Conservation (phyloP, 2,329 filamentous ascomycete species). For the Geosmithia flava region DNA sequence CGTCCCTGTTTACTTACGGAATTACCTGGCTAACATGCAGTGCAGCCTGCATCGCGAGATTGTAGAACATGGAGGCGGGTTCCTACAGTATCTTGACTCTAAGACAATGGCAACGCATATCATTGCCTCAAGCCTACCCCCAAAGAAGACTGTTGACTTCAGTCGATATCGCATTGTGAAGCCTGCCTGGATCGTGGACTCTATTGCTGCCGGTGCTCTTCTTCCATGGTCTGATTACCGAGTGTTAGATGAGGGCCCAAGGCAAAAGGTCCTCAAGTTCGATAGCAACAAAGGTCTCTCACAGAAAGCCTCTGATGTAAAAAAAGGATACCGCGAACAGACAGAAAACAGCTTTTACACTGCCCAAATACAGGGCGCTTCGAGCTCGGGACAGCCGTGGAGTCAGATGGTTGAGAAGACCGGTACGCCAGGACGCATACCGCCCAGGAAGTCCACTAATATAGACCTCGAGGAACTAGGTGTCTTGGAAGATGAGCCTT, state of each 20-base stretch:
- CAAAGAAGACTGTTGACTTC: slow-evolving; percentile 88
- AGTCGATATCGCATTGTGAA: slow-evolving; percentile 82
- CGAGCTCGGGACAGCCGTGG: slow-evolving; percentile 12
- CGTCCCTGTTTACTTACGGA: neutral
- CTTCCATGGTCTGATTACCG: slow-evolving; percentile 80
- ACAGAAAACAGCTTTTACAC: slow-evolving; percentile 75
- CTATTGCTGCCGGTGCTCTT: slow-evolving; percentile 66
- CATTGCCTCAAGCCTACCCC: slow-evolving; percentile 78
- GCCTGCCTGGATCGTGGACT: slow-evolving; percentile 89
- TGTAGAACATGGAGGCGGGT: slow-evolving; percentile 86
- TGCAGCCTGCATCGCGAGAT: slow-evolving; percentile 64
- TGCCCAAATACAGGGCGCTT: slow-evolving; percentile 45
- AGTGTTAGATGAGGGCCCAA: slow-evolving; percentile 70
- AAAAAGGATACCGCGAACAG: slow-evolving; percentile 65
- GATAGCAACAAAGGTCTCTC: slow-evolving; percentile 52
- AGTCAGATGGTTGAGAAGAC: slow-evolving; percentile 15
- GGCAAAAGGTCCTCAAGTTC: slow-evolving; percentile 63
- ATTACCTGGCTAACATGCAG: neutral
- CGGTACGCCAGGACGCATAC: slow-evolving; percentile 7
- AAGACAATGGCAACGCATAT: slow-evolving; percentile 96
- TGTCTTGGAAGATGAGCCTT: neutral
- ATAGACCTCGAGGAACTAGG: neutral
- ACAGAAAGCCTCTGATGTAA: slow-evolving; percentile 44
- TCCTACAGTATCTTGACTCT: slow-evolving; percentile 85
- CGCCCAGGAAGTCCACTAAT: neutral